A percentile compares a stretch with the other conserved stretches of the same genome.
phyloP scores from a whole-genome alignment of 805 yeast genomes.

The Helenozyma baotianmanensis region DNA sequence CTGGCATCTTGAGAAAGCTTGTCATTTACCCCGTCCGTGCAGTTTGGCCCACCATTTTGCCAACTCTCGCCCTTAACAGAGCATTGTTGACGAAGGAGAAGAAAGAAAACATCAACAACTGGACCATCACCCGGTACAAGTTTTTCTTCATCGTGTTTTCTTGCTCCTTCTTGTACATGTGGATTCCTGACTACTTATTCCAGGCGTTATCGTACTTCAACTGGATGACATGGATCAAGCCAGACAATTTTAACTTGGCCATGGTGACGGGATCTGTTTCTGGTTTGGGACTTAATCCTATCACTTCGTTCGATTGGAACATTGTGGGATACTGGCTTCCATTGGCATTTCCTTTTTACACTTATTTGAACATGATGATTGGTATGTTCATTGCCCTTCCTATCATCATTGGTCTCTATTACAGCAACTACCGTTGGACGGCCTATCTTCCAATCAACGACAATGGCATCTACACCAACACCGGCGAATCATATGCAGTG shows the following conservation, averaged over 20 bases:
- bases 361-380: conserved; percentile 8
- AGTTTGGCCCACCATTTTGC: conserved; percentile 1
- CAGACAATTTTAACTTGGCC: conserved; percentile 50
- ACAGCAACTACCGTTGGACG: conserved; percentile 21
- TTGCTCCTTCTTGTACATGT: conserved; percentile 44
- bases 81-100: conserved; percentile 1
- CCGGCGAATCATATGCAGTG: conserved; percentile 4
- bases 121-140: conserved; percentile 49
- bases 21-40: neutral
- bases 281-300: conserved; percentile 60
- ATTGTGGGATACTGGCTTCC: conserved; percentile 35
- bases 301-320: conserved; percentile 59
- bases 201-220: conserved; percentile 53
- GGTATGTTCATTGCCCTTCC: conserved; percentile 18
- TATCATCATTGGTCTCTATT: conserved; percentile 19
- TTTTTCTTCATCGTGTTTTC: conserved; percentile 42
- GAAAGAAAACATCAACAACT: conserved; percentile 33
- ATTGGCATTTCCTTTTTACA: conserved; percentile 4
- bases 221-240: conserved; percentile 57
- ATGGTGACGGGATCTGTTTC: conserved; percentile 55
- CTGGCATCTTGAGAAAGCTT: neutral
- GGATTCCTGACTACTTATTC: conserved; percentile 57
- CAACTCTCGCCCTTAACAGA: neutral
- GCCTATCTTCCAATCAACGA: conserved; percentile 18
- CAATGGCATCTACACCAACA: conserved; percentile 7